Evolutionary conservation across 176 grass and related monocot genomes (phyloP).

Genomic region (Oropetium thomaeum): DNA sequence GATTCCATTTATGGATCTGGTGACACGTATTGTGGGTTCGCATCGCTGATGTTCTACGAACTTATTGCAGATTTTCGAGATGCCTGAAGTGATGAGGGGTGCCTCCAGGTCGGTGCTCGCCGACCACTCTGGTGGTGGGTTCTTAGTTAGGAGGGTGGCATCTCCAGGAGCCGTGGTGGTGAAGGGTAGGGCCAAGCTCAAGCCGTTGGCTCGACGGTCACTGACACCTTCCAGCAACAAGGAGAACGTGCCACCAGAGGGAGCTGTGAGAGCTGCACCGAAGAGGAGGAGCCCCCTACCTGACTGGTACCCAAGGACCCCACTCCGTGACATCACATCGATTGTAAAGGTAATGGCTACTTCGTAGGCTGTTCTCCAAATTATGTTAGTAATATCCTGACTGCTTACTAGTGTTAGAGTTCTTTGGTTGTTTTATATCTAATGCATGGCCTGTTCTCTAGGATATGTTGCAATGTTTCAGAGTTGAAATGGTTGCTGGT

Average conservation of each 20-base stretch:
- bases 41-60: neutral
- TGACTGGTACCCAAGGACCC: constrained; percentile 65
- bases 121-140: constrained; percentile 41
- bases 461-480: neutral
- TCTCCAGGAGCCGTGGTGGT: constrained; percentile 31
- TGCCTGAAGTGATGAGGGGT: constrained; percentile 52
- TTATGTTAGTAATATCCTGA: neutral
- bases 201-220: constrained; percentile 17
- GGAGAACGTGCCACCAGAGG: constrained; percentile 38
- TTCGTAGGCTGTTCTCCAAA: constrained; percentile 10
- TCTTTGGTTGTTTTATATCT: neutral
- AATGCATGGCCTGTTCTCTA: neutral
- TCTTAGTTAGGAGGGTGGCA: constrained; percentile 48
- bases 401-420: neutral
- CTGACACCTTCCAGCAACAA: constrained; percentile 30
- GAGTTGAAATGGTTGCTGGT: neutral
- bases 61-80: constrained; percentile 34
- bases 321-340: constrained; percentile 59
- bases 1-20: neutral
- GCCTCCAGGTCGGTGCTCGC: constrained; percentile 17
- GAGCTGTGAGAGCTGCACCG: constrained; percentile 12
- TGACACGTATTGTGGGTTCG: constrained; percentile 1
- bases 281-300: constrained; percentile 63
- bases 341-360: constrained; percentile 48
- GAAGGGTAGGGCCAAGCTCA: constrained; percentile 30